Base-by-base conservation (phyloP, 2,329 filamentous ascomycete genomes). In the Bipolaris gigantea region DNA sequence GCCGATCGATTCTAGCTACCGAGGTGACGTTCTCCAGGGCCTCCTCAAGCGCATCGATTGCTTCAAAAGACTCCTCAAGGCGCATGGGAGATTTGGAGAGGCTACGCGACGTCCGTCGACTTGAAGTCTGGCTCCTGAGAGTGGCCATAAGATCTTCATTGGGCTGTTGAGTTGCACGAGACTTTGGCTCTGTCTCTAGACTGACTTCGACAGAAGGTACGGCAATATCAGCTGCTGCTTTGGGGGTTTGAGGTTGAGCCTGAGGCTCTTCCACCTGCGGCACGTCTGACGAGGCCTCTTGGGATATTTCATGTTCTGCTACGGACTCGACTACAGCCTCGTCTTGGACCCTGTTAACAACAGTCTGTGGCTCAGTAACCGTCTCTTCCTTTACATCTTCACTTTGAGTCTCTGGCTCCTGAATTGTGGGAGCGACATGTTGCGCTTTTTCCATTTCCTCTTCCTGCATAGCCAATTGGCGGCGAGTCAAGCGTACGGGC, bases 11-110 rank as follows among this genome's bases (percentile, higher is more conserved):
- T 5, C 57, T 57, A 5, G 74, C 73, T 21, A 80, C 66, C 2
- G 68, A 69, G 44, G 75, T 67, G 57, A 82, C 69, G 36, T 78
- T 74, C 49, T 82, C 80, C 2, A 83, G 73, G 7, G 77, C 80
- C 50, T 83, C 80, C 52, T 83, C 79, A 7, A 82, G 72, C 2
- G 75, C 77, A 59, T 83, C 81, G 33, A 82, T 72, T 4, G 79
- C 81, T 49, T 78, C 76, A 27, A 83, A 77, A 2, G 79, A 78
- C 53, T 80, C 75, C 57, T 80, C 77, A 25, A 74, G 64, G 7
- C 69, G 69, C 62, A 74, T 72, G 9, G 72, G 69, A 19, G 65
- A 65, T 48, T 61, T 70, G 11, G 66, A 62, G 1, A 63, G 62
- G 38, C 61, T 69, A 38, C 63, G 62, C 4, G 63, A 68, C 10